Conservation (phyloP, 768 basidiomycete genomes). For the Astraeus odoratus region DNA sequence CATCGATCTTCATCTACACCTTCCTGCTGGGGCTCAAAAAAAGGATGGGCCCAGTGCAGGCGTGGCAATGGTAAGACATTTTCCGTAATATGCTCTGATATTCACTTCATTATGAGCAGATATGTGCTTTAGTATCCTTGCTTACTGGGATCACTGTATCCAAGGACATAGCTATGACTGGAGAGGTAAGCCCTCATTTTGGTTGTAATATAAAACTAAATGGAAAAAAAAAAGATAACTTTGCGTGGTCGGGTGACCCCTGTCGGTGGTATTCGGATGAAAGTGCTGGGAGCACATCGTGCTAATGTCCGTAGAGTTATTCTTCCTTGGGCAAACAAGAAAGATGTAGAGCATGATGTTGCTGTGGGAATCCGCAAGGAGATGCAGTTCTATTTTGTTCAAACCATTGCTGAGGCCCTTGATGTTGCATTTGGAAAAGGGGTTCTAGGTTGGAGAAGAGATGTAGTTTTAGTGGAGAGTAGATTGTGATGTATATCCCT, state of each 20-base stretch:
- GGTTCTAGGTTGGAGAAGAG: conserved; percentile 56
- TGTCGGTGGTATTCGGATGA: conserved; percentile 90
- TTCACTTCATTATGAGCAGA: conserved; percentile 32
- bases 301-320: conserved; percentile 80
- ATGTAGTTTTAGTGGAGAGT: conserved; percentile 45
- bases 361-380: conserved; percentile 63
- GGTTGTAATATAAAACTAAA: neutral
- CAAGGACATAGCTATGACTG: conserved; percentile 79
- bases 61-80: conserved; percentile 64
- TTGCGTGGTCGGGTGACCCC: conserved; percentile 75
- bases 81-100: neutral
- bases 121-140: conserved; percentile 82
- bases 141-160: conserved; percentile 72
- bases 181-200: conserved; percentile 49
- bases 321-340: conserved; percentile 76
- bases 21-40: conserved; percentile 86
- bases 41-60: conserved; percentile 94
- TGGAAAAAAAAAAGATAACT: conserved; percentile 48
- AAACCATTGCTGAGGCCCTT: conserved; percentile 71
- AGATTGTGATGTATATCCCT: conserved; percentile 31
- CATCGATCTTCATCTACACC: conserved; percentile 82
- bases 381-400: conserved; percentile 79
- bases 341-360: conserved; percentile 84
- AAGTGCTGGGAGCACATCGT: conserved; percentile 83
- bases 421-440: conserved; percentile 78